phyloP scores from a whole-genome alignment of 768 basidiomycete species.

The Guyanaporus albipodus region DNA sequence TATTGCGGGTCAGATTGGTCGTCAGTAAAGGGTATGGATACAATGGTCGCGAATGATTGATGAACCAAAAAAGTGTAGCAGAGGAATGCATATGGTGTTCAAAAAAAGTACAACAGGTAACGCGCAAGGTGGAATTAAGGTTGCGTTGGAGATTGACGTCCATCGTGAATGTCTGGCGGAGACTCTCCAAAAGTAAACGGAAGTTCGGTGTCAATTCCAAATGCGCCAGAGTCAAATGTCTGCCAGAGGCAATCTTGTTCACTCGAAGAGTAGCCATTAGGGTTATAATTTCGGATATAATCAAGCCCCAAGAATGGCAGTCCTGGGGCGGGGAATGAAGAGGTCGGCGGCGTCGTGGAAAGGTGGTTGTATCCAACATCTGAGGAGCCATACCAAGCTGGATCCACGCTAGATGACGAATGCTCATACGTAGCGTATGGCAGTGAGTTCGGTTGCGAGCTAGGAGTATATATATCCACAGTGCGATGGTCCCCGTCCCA shows the following conservation, averaged over 20 bases:
- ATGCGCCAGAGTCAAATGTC: constrained; percentile 69
- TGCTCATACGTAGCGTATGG: constrained; percentile 46
- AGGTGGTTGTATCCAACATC: constrained; percentile 41
- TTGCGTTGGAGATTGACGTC: constrained; percentile 26
- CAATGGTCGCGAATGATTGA: constrained; percentile 16
- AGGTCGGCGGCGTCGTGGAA: constrained; percentile 55
- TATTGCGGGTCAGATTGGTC: constrained; percentile 17
- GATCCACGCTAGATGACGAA: constrained; percentile 40
- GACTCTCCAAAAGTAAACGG: constrained; percentile 56
- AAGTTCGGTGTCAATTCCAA: constrained; percentile 73
- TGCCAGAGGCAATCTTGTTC: constrained; percentile 47
- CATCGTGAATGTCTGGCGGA: constrained; percentile 28
- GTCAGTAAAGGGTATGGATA: constrained; percentile 30
- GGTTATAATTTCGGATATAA: constrained; percentile 74
- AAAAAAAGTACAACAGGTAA: constrained; percentile 14
- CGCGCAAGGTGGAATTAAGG: too few relatives aligned
- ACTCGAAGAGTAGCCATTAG: constrained; percentile 36
- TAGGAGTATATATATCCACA: constrained; percentile 43
- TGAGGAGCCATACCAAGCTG: constrained; percentile 34
- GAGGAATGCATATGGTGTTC: constrained; percentile 13
- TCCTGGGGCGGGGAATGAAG: constrained; percentile 67
- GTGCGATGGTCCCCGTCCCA: constrained; percentile 45
- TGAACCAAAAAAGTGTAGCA: constrained; percentile 3
- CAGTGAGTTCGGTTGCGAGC: constrained; percentile 30
- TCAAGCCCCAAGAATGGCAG: constrained; percentile 85